Percentiles rank a stretch among this genome's conserved stretches.
These are phyloP conservation scores for Phoenix dactylifera DNA, from an alignment of 176 grass and related monocot species.

Conservation along the genomic window DNA sequence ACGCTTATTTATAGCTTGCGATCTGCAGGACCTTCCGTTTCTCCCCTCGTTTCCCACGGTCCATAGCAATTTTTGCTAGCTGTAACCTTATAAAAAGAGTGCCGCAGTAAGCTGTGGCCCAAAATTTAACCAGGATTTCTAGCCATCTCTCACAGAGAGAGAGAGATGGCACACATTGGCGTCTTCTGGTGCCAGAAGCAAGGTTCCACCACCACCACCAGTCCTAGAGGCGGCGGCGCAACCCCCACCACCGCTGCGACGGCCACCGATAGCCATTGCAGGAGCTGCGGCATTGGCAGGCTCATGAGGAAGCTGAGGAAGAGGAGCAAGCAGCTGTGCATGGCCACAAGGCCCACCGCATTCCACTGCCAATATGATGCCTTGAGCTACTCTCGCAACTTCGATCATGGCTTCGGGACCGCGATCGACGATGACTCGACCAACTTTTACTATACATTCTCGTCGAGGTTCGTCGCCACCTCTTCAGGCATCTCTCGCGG, in stretches of 20 bases:
- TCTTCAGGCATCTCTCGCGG: background rate
- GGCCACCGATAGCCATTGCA: slow-evolving; percentile 1
- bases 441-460: slow-evolving; percentile 56
- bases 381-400: slow-evolving; percentile 84
- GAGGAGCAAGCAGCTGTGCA: slow-evolving; percentile 56
- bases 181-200: background rate
- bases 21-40: too few species aligned
- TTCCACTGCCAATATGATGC: slow-evolving; percentile 64
- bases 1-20: too few species aligned
- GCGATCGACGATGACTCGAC: slow-evolving; percentile 29
- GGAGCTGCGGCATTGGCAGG: slow-evolving; percentile 39
- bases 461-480: slow-evolving; percentile 51
- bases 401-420: slow-evolving; percentile 49
- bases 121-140: too few species aligned
- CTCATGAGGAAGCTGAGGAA: slow-evolving; percentile 61
- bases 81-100: too few species aligned
- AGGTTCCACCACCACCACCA: background rate
- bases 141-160: too few species aligned
- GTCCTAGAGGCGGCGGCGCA: too few species aligned
- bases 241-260: background rate
- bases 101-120: too few species aligned
- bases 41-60: too few species aligned
- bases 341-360: slow-evolving; percentile 13
- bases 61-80: too few species aligned
- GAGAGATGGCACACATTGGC: too few species aligned